Evolutionary conservation across 1,139 yeast genomes (phyloP).

Genomic region (Sugiyamaella xylanicola): DNA sequence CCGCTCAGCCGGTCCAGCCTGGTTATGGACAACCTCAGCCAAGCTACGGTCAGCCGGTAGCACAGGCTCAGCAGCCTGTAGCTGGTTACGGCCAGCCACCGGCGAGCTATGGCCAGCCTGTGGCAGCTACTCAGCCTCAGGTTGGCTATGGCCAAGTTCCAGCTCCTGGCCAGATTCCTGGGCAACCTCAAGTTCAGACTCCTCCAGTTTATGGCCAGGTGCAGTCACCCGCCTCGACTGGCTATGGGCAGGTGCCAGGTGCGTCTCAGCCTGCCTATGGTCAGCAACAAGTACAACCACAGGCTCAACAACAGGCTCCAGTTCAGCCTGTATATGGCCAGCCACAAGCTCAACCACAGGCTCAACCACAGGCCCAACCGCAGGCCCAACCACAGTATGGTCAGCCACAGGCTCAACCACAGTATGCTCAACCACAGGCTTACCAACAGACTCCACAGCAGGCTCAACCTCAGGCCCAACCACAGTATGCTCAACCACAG

Average conservation of each 20-base stretch:
- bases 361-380: slow-evolving; percentile 26
- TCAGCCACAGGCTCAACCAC: slow-evolving; percentile 18
- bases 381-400: slow-evolving; percentile 19
- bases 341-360: slow-evolving; percentile 20
- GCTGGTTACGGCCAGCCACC: slow-evolving; percentile 24
- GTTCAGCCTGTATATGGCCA: slow-evolving; percentile 14
- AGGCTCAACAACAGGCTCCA: slow-evolving; percentile 13
- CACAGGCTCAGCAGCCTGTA: slow-evolving; percentile 27
- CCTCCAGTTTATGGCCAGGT: slow-evolving; percentile 21
- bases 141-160: slow-evolving; percentile 7
- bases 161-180: slow-evolving; percentile 9
- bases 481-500: slow-evolving; percentile 12
- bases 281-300: slow-evolving; percentile 27
- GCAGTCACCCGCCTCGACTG: slow-evolving; percentile 15
- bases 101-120: slow-evolving; percentile 5
- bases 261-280: slow-evolving; percentile 23
- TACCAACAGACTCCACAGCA: slow-evolving; percentile 30
- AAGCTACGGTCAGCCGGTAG: slow-evolving; percentile 27
- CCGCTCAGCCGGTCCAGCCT: slow-evolving; percentile 5
- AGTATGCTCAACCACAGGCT: slow-evolving; percentile 20
- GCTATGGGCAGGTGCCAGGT: slow-evolving; percentile 7
- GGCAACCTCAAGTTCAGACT: slow-evolving; percentile 16
- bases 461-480: slow-evolving; percentile 25
- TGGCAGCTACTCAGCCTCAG: no score
- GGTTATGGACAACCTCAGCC: slow-evolving; percentile 31